Percentiles rank a stretch among this genome's conserved stretches.
These are phyloP conservation scores for Xylariaceae sp. DNA, from an alignment of 2,329 filamentous ascomycete species.

Conservation along the genomic window DNA sequence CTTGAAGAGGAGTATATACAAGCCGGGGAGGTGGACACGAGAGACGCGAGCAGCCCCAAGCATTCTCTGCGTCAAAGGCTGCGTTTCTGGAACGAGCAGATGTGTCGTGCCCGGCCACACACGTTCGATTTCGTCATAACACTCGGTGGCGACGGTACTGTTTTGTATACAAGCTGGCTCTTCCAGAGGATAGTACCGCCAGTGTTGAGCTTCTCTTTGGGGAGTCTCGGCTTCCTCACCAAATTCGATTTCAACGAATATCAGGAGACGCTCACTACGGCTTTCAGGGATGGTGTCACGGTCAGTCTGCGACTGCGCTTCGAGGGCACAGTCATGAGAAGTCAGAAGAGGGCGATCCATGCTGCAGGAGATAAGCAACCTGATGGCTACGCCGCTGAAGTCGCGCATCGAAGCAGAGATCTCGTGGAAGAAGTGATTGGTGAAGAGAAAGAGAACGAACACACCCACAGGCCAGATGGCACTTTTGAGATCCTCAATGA, in stretches of 20 bases:
- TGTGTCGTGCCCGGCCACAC: constrained; percentile 72
- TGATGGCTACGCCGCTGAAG: constrained; percentile 24
- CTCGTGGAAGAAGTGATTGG: constrained; percentile 86
- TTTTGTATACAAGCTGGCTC: constrained; percentile 91
- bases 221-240: constrained; percentile 88
- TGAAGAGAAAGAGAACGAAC: constrained; percentile 73
- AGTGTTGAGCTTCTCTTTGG: constrained; percentile 82
- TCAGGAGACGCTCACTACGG: constrained; percentile 57
- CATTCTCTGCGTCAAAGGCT: constrained; percentile 45
- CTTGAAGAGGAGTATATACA: constrained; percentile 38
- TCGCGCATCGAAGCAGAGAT: constrained; percentile 46
- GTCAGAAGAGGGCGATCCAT: constrained; percentile 40
- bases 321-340: constrained; percentile 89
- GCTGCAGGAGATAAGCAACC: constrained; percentile 5
- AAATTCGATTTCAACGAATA: constrained; percentile 89
- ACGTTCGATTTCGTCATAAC: constrained; percentile 92
- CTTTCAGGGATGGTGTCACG: constrained; percentile 77
- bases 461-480: constrained; percentile 76
- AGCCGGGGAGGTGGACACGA: constrained; percentile 25
- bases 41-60: constrained; percentile 25
- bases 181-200: constrained; percentile 95
- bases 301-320: constrained; percentile 84
- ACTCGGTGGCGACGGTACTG: constrained; percentile 90
- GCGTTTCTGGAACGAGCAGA: constrained; percentile 73
- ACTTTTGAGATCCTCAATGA: constrained; percentile 93